Percentiles rank a stretch among this genome's conserved stretches.
Conservation (phyloP, 2,329 filamentous ascomycete genomes). For the Hypoxylon sp. region DNA sequence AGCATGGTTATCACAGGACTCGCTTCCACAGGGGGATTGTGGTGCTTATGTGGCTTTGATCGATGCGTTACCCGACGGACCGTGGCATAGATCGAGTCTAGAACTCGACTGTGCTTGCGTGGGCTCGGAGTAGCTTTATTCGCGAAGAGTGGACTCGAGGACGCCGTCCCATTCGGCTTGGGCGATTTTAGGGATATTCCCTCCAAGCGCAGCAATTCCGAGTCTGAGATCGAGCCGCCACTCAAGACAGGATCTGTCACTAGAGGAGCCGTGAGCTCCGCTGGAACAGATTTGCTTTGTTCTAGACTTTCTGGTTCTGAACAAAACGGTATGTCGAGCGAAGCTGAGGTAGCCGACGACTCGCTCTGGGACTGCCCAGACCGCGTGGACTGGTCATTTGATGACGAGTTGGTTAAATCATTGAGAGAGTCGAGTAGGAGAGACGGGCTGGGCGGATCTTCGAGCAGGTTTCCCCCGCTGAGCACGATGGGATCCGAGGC, state of each 20-base stretch:
- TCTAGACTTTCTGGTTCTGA: constrained; percentile 23
- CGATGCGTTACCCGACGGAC: constrained; percentile 47
- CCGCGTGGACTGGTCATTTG: constrained; percentile 43
- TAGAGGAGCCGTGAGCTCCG: constrained; percentile 35
- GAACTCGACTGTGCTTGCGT: constrained; percentile 48
- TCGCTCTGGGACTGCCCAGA: constrained; percentile 36
- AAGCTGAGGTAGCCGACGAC: constrained; percentile 25
- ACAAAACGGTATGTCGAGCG: constrained; percentile 28
- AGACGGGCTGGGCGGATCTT: constrained; percentile 52
- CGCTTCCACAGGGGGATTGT: constrained; percentile 8
- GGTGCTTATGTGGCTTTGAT: constrained; percentile 36
- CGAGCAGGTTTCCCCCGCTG: constrained; percentile 41
- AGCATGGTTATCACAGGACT: constrained; percentile 25
- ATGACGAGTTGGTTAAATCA: constrained; percentile 41
- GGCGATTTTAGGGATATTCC: constrained; percentile 60
- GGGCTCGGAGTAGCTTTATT: constrained; percentile 47
- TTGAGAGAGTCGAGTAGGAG: constrained; percentile 50
- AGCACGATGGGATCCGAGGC: constrained; percentile 44
- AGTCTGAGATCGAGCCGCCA: constrained; percentile 61
- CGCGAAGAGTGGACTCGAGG: constrained; percentile 47
- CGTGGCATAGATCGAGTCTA: constrained; percentile 50
- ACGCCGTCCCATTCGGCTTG: constrained; percentile 44
- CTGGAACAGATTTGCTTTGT: constrained; percentile 34
- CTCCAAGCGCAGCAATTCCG: constrained; percentile 62
- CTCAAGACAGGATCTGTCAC: constrained; percentile 49